Evolutionary conservation across 768 basidiomycete species (phyloP).

Genomic region (Macrolepiota albuminosa): DNA sequence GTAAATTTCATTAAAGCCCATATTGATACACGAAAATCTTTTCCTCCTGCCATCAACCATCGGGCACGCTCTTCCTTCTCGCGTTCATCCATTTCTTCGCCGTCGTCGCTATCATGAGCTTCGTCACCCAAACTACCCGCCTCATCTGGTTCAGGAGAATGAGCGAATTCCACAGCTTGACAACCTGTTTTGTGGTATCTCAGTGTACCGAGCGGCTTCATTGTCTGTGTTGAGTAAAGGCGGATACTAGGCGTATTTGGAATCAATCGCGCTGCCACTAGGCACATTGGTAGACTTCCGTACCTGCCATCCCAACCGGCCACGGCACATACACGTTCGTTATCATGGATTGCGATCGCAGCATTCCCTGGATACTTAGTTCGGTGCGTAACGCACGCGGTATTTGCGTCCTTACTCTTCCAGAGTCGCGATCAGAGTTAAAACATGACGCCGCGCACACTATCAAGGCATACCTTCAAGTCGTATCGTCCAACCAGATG

Average conservation of each 20-base stretch:
- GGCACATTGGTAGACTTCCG: neutral
- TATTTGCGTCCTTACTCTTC: neutral
- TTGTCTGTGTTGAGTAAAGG: constrained; percentile 72
- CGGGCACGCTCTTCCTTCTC: constrained; percentile 42
- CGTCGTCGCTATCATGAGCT: constrained; percentile 24
- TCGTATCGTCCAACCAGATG: constrained; percentile 68
- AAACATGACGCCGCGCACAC: neutral
- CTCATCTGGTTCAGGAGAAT: constrained; percentile 13
- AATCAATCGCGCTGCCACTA: neutral
- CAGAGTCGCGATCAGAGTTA: neutral
- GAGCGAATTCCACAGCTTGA: constrained; percentile 71
- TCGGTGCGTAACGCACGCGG: constrained; percentile 26
- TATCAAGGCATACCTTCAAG: constrained; percentile 34
- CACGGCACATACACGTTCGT: constrained; percentile 77
- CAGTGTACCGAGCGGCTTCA: constrained; percentile 83
- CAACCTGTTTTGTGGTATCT: constrained; percentile 76
- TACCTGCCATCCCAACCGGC: constrained; percentile 96
- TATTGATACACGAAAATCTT: constrained; percentile 66
- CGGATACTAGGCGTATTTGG: constrained; percentile 50
- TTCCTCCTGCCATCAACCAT: constrained; percentile 64
- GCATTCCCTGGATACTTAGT: constrained; percentile 82
- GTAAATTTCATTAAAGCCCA: constrained; percentile 62
- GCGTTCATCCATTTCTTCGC: constrained; percentile 46
- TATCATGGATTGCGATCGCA: constrained; percentile 67
- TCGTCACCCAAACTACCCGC: constrained; percentile 25